Evolutionary conservation across 75 land plant species (phyloP), one percentile per base, ranked within the genome.

Genomic region (Azolla pinnata): DNA sequence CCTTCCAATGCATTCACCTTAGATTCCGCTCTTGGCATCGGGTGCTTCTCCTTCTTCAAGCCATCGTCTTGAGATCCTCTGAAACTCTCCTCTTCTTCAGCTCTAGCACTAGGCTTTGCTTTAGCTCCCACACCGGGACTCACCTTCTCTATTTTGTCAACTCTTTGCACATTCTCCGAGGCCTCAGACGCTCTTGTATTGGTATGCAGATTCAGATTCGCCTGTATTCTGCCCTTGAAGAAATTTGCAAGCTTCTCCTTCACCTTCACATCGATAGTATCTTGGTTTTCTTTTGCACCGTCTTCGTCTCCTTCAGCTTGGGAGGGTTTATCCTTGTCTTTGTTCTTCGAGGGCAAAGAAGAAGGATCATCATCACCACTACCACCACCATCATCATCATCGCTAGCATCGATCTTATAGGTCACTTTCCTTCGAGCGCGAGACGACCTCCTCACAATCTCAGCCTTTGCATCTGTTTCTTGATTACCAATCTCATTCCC

Each of bases 401-500:
- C 87, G 63, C 80, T 75, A 23, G 31, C 63, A 64, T 60, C 63
- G 50, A 78, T 74, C 33, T 66, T 68, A 28, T 81, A 73, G 7
- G 70, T 63, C 24, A 81, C 81, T 44, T 81, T 47, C 21, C 75
- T 79, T 63, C 63, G 79, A 4, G 52, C 47, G 52, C 85, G 70
- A 29, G 47, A 14, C 31, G 81, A 82, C 59, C 83, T 74, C 28
- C 85, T 45, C 17, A 54, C 66, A 31, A 29, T 4, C 20, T 45
- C 14, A 27, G 9, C 56, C 8, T 29, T 40, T 17, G 60, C 68
- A 34, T 31, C 16, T 20, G 44, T 16, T 19, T 17, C 54, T 10
- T 29, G 40, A 52, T 21, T 18, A 31, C 5, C 31, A 32, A 27
- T 70, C 26, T 24, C 51, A 33, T 31, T 29, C 17, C 29, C 14